Evolutionary conservation across 2,329 filamentous ascomycete genomes (phyloP), one percentile per base, ranked within the genome.

Genomic region (Cordyceps tenuipes): DNA sequence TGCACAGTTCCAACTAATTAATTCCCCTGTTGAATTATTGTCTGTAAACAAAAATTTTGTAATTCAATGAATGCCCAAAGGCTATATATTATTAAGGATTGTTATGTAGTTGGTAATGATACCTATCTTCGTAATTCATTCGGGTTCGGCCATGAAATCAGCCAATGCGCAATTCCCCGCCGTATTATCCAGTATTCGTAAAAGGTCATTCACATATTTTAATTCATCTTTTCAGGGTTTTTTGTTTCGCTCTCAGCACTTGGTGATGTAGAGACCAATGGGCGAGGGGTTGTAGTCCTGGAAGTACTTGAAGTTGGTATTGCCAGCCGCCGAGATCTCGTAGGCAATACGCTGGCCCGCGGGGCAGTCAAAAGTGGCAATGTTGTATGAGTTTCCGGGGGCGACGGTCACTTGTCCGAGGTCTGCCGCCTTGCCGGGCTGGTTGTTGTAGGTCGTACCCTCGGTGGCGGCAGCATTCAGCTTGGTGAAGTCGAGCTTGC

Each of bases 281-380:
- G 75, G 73, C 43, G 70, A 72, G 5, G 74, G 74, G 66, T 85
- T 86, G 65, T 75, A 86, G 68, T 88, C 83, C 72, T 89, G 78
- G 73, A 88, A 86, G 71, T 80, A 89, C 60, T 79, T 71, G 44
- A 88, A 70, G 52, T 74, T 68, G 44, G 83, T 83, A 63, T 73
- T 73, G 3, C 78, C 80, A 6, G 72, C 72, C 26, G 56, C 63
- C 51, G 72, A 77, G 65, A 88, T 76, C 73, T 82, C 74, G 64
- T 79, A 82, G 2, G 72, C 73, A 19, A 87, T 70, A 19, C 74
- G 74, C 68, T 80, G 57, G 2, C 81, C 82, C 51, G 77, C 79
- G 0, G 79, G 77, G 66, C 85, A 88, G 15, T 71, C 67, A 66
- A 83, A 83, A 9, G 75, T 80, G 8, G 74, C 71, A 53, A 87